A percentile compares a stretch with the other conserved stretches of the same genome.
phyloP scores from a whole-genome alignment of 805 yeast species.

The Saturnispora sanitii region DNA sequence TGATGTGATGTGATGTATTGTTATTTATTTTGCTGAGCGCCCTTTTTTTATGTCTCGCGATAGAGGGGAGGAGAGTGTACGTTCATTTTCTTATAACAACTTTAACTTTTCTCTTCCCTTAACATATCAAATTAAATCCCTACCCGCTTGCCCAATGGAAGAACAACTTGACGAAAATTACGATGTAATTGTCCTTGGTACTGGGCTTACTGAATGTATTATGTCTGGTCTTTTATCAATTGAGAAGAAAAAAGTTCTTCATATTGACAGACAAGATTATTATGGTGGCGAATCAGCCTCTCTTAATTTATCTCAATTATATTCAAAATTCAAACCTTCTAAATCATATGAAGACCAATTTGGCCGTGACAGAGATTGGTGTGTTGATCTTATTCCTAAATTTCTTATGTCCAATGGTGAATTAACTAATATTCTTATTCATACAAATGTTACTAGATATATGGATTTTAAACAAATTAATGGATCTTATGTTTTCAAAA shows the following conservation, averaged over 20 bases:
- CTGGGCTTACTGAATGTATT: slow-evolving; percentile 93
- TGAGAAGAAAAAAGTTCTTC: slow-evolving; percentile 96
- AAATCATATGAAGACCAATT: slow-evolving; percentile 58
- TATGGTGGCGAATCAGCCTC: slow-evolving; percentile 94
- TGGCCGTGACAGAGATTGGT: slow-evolving; percentile 96
- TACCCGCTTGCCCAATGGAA: not conserved
- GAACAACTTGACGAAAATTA: slow-evolving; percentile 79
- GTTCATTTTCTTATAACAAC: slow-evolving; percentile 4
- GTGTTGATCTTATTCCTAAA: slow-evolving; percentile 93
- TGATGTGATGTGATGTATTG: no score
- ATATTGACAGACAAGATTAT: slow-evolving; percentile 92
- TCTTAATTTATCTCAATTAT: slow-evolving; percentile 60
- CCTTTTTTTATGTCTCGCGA: no score
- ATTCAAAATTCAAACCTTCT: slow-evolving; percentile 78
- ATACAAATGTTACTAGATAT: slow-evolving; percentile 92
- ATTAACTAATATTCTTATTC: slow-evolving; percentile 86
- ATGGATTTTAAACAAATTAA: slow-evolving; percentile 93
- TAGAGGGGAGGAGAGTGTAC: slow-evolving; percentile 23
- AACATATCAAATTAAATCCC: not conserved
- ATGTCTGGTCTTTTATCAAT: slow-evolving; percentile 88
- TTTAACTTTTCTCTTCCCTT: not conserved
- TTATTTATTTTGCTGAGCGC: no score
- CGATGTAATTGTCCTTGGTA: slow-evolving; percentile 93
- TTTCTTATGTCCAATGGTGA: slow-evolving; percentile 97
- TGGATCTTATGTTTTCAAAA: slow-evolving; percentile 90